Base-by-base conservation (phyloP, 1,139 yeast genomes). In the Kodamaea plutei region DNA sequence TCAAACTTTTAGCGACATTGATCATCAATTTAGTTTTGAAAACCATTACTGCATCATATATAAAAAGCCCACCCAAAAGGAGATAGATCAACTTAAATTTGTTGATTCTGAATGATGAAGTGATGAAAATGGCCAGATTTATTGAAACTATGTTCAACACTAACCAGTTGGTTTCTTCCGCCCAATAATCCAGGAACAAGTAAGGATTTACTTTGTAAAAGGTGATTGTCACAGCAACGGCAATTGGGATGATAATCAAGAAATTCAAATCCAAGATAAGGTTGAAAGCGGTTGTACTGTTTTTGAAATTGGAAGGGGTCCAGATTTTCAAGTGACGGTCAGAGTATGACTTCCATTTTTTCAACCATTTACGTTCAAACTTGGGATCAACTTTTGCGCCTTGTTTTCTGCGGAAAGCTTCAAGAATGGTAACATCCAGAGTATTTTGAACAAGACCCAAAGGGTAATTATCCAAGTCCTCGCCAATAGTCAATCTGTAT, bases 31-130 rank as follows among this genome's bases (percentile, higher is more conserved):
- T 65, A 0, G 84, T 69, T 3, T 71, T 73, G 52, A 79, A 81
- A 1, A 80, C 88, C 56, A 81, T 81, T 47, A 68, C 77, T 24
- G 78, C 65, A 47, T 81, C 88, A 51, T 80, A 81, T 23, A 72
- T 38, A 45, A 80, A 78, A 27, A 80, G 61, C 1, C 72, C 73
- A 2, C 47, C 35, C 15, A 81, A 54, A 26, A 78, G 48, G 9
- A 72, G 43, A 13, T 59, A 46, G 2, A 74, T 78, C 3, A 69
- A 55, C 33, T 57, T 61, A 47, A 78, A 71, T 12, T 57, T 61
- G 7, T 65, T 55, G 10, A 69, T 29, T 28, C 50, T 53, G 8
- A 56, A 35, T 17, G 47, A 42, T 23, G 52, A 45, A 23, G 69
- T 56, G 5, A 68, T 64, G 36, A 47, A 54, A 3, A 70, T 46